A percentile compares a stretch with the other conserved stretches of the same genome.
These are phyloP conservation scores for Podila horticola DNA, from an alignment of 192 early-diverging fungal genomes.

Conservation along the genomic window DNA sequence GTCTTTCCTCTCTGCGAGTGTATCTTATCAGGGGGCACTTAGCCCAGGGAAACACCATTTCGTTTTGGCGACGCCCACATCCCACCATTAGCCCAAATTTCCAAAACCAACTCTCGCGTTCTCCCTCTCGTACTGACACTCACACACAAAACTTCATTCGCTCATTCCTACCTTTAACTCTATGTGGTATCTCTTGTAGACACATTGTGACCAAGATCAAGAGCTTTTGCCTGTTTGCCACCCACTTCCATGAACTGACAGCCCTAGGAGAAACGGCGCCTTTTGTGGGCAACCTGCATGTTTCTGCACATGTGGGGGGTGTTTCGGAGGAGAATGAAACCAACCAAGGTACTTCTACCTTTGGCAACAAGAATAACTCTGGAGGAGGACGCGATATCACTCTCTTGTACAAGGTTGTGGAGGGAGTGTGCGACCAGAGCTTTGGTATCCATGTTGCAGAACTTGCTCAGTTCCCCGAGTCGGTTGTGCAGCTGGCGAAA, in stretches of 20 bases:
- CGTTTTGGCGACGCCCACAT: too few relatives aligned
- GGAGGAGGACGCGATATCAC: conserved; percentile 72
- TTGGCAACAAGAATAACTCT: conserved; percentile 15
- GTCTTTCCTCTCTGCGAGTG: too few relatives aligned
- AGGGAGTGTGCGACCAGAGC: conserved; percentile 93
- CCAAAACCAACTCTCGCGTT: too few relatives aligned
- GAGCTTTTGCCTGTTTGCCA: conserved; percentile 91
- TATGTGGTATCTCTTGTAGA: conserved; percentile 55
- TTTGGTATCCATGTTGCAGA: conserved; percentile 99
- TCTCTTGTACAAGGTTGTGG: conserved; percentile 89
- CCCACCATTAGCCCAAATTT: too few relatives aligned
- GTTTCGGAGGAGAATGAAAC: conserved; percentile 5
- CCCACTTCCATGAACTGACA: conserved; percentile 98
- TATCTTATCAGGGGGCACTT: too few relatives aligned
- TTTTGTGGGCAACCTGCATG: conserved; percentile 89
- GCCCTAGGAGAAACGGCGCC: conserved; percentile 75
- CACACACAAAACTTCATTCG: too few relatives aligned
- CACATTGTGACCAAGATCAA: conserved; percentile 74
- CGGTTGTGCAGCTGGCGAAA: conserved; percentile 85
- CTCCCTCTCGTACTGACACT: too few relatives aligned
- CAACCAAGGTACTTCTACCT: conserved; percentile 9
- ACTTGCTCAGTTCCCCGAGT: conserved; percentile 88
- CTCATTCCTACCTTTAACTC: background rate
- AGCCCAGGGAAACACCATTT: too few relatives aligned
- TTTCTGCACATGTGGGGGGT: conserved; percentile 71